phyloP scores from a whole-genome alignment of 495 filamentous ascomycete genomes.

The Schizothecium vesticola region DNA sequence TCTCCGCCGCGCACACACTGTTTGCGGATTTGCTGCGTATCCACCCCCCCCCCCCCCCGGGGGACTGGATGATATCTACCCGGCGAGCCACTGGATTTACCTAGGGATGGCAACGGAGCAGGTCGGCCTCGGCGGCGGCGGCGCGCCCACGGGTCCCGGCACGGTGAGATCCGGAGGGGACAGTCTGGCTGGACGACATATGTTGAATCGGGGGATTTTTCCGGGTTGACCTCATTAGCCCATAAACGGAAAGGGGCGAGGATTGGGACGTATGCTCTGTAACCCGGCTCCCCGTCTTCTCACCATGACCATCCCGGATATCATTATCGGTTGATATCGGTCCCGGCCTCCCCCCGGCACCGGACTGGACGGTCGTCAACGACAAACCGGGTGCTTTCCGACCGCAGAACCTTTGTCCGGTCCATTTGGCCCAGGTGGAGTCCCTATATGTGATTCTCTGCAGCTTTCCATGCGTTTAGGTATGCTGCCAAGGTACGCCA shows the following conservation, averaged over 20 bases:
- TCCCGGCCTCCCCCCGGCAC: neutral
- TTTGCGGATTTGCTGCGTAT: neutral
- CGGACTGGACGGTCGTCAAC: neutral
- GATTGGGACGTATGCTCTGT: too few species aligned
- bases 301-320: neutral
- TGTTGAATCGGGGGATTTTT: neutral
- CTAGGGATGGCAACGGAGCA: neutral
- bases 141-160: neutral
- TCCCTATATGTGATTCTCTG: neutral
- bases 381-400: neutral
- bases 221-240: neutral
- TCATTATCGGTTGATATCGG: neutral
- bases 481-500: neutral
- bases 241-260: too few species aligned
- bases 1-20: neutral
- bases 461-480: neutral
- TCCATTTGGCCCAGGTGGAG: neutral
- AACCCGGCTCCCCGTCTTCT: neutral
- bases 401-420: neutral
- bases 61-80: neutral
- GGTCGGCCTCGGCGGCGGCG: neutral
- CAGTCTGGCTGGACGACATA: neutral
- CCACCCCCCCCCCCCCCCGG: neutral
- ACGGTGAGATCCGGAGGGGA: neutral
- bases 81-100: neutral